Evolutionary conservation across 352 stramenopile species (phyloP), one percentile per base, ranked within the genome.

Genomic region (Pseudoperonospora humuli): DNA sequence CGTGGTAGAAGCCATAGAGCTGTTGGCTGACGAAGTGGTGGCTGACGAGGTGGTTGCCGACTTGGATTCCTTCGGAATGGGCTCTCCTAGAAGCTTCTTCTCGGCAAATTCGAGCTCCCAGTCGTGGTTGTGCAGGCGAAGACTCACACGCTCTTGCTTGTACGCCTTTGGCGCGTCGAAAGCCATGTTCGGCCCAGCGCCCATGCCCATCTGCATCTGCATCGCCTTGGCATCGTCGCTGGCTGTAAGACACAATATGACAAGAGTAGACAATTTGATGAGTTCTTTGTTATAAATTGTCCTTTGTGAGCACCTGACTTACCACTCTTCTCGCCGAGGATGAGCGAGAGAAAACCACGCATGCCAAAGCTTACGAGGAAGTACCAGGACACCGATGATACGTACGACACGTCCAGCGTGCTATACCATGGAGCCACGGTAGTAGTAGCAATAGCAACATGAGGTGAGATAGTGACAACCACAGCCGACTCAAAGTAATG

Each of bases 331-430:
- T 97, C 92, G 33, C 96, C 95, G 39, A 98, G 86, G 42, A 97
- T 93, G 28, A 99, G 77, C 57, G 80, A 86, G 41, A 98, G 94
- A 54, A 99, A 97, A 29, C 86, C 92, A 50, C 93, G 86, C 52
- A 99, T 86, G 55, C 96, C 96, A 60, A 98, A 99, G 86, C 98
- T 98, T 38, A 98, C 92, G 50, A 99, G 80, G 70, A 99, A 98
- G 67, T 99, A 99, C 95, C 95, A 98, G 50, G 84, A 97, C 14
- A 98, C 79, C 39, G 81, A 97, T 19, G 80, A 97, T 18, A 99
- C 96, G 67, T 99, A 99, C 44, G 84, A 97, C 36, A 97, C 95
- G 55, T 99, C 96, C 21, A 99, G 75, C 19, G 93, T 98, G 38
- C 78, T 93, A 39, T 0, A 32, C 39, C 26, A 48, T 32, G 0